These are phyloP conservation scores for Sphagnurus paluster DNA, from an alignment of 1,284 basidiomycete genomes.

Conservation along the genomic window DNA sequence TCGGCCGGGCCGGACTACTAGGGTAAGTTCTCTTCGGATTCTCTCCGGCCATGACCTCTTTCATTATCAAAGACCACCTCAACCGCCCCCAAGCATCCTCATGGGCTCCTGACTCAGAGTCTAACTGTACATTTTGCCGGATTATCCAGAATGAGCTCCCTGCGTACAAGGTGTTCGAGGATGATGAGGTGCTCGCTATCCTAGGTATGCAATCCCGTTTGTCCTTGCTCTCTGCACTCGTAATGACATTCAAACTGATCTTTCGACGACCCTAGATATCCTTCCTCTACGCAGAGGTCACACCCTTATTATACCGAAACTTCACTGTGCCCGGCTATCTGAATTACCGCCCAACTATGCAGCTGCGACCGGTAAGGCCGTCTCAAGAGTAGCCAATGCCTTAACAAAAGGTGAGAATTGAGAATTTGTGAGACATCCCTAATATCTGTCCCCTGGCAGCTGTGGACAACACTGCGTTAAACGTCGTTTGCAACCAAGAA, in stretches of 20 bases:
- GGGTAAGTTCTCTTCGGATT: not conserved
- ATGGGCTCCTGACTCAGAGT: conserved; percentile 38
- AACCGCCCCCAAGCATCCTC: conserved; percentile 40
- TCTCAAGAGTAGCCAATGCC: conserved; percentile 62
- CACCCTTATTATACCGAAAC: conserved; percentile 68
- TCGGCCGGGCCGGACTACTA: not conserved
- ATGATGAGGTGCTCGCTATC: conserved; percentile 67
- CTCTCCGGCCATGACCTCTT: conserved; percentile 57
- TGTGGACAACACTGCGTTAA: conserved; percentile 63
- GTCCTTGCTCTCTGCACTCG: not conserved
- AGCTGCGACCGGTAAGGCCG: conserved; percentile 54
- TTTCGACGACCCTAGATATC: conserved; percentile 49
- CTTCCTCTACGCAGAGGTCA: conserved; percentile 69
- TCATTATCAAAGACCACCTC: conserved; percentile 66
- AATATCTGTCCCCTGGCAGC: conserved; percentile 46
- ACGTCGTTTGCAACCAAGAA: conserved; percentile 79
- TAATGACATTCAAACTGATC: conserved; percentile 1
- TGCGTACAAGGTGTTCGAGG: conserved; percentile 58
- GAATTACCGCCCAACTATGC: conserved; percentile 65
- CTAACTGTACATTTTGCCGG: conserved; percentile 62
- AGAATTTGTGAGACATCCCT: not conserved
- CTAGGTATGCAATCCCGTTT: conserved; percentile 45
- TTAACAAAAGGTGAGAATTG: conserved; percentile 51
- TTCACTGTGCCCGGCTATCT: conserved; percentile 59
- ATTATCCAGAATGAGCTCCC: conserved; percentile 52